phyloP scores from a whole-genome alignment of 495 filamentous ascomycete species.

The Penicillium coffeae region DNA sequence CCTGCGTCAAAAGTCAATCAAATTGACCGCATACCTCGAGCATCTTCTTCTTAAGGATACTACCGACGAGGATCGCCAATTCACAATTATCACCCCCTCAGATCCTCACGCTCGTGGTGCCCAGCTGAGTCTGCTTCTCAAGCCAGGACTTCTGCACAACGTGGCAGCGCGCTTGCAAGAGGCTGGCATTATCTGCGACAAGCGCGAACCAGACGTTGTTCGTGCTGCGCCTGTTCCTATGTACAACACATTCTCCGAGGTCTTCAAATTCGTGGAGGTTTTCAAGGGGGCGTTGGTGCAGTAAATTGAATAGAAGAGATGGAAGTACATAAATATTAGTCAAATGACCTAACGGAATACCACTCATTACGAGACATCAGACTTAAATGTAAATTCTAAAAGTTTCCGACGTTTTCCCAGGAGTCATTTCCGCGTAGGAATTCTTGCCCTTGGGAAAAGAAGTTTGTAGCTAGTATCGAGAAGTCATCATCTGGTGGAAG shows the following conservation, averaged over 20 bases:
- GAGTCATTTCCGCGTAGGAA: constrained; percentile 38
- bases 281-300: constrained; percentile 30
- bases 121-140: constrained; percentile 76
- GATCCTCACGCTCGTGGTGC: constrained; percentile 71
- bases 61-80: constrained; percentile 33
- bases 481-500: constrained; percentile 40
- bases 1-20: constrained; percentile 70
- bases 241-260: constrained; percentile 82
- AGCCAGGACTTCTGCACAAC: constrained; percentile 61
- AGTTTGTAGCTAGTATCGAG: constrained; percentile 46
- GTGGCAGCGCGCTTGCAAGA: constrained; percentile 68
- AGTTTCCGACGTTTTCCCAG: constrained; percentile 39
- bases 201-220: constrained; percentile 87
- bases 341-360: too few relatives aligned
- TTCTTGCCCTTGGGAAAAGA: constrained; percentile 46
- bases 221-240: constrained; percentile 89
- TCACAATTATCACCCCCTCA: constrained; percentile 72
- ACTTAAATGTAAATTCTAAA: too few relatives aligned
- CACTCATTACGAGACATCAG: too few relatives aligned
- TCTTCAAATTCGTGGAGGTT: constrained; percentile 66
- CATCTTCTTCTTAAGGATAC: constrained; percentile 53
- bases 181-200: constrained; percentile 75
- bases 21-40: constrained; percentile 78
- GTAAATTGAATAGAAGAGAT: neutral
- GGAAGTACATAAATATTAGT: neutral